phyloP scores from a whole-genome alignment of 345 rosid genomes.

The Lepidium sativum region DNA sequence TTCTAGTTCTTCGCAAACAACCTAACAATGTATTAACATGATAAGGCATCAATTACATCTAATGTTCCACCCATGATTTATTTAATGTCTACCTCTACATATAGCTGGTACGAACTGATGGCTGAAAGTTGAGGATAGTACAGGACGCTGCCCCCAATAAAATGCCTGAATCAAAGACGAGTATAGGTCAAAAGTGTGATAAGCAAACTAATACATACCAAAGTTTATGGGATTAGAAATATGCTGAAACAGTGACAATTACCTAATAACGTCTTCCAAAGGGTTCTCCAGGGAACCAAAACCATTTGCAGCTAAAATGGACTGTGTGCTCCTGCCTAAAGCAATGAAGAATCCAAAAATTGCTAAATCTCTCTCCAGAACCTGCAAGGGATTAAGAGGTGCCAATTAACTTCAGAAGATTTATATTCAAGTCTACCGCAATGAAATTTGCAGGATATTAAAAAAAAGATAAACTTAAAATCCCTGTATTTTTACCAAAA shows the following conservation, averaged over 20 bases:
- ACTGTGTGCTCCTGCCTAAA: conserved; percentile 72
- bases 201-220: conserved; percentile 4
- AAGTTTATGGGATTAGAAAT: background rate
- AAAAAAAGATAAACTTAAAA: background rate
- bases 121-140: conserved; percentile 94
- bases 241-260: conserved; percentile 22
- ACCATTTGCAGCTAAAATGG: conserved; percentile 72
- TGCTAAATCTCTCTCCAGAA: conserved; percentile 92
- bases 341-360: conserved; percentile 98
- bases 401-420: conserved; percentile 6
- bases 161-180: conserved; percentile 43
- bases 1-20: conserved; percentile 91
- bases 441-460: background rate
- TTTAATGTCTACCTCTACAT: conserved; percentile 72
- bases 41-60: conserved; percentile 4
- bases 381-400: conserved; percentile 42
- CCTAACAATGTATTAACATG: conserved; percentile 38
- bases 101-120: conserved; percentile 91
- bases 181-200: background rate
- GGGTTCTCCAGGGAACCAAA: conserved; percentile 58
- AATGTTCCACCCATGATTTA: conserved; percentile 4
- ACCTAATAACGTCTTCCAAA: conserved; percentile 73
- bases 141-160: conserved; percentile 86
- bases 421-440: background rate
- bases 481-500: background rate